Base-by-base conservation (phyloP, 768 basidiomycete species). In the Lactifluus piperatus region DNA sequence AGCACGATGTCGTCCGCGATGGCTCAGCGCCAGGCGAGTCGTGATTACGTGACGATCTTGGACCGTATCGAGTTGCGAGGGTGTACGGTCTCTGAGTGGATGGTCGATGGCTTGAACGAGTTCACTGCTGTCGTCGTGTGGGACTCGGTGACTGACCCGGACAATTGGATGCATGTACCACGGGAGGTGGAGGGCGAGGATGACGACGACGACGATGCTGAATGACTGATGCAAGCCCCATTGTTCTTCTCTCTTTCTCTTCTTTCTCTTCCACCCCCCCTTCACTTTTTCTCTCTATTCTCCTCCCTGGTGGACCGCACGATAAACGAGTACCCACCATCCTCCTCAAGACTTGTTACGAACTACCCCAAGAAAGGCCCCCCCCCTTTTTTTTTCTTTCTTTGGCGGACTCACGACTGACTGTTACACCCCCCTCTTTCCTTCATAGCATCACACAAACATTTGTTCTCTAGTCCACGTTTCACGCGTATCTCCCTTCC, bases 51-150 rank as follows among this genome's bases (percentile, higher is more conserved):
- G 49, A 61, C 60, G 44, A 61, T 61, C 24, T 24, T 61, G 9
- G 60, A 61, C 13, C 54, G 60, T 5, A 20, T 61, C 27, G 60
- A 61, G 50, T n/a, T 61, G 29, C 60, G 60, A 30, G 36, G 22
- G 37, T 61, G 60, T 20, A 60, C 54, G 2, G 60, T 61, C 18
- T 20, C 55, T 3, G 60, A 61, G 27, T 39, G 44, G 36, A 41
- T 56, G 44, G 37, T 56, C 44, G 54, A 52, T 3, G 18, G 44
- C 1, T 5, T 61, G 60, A 47, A 56, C 44, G 60, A 61, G 44
- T 61, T 51, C 18, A 22, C 60, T 3, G 60, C 60, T 11, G 50
- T 52, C 37, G 60, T 61, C 16, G 60, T 61, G 2, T 61, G 60
- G 60, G 60, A 61, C 49, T 56, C 54, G 49, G 34, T 56, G 18